These are phyloP conservation scores for Gentiana macrophylla DNA, from an alignment of 257 asterid species.

Conservation along the genomic window DNA sequence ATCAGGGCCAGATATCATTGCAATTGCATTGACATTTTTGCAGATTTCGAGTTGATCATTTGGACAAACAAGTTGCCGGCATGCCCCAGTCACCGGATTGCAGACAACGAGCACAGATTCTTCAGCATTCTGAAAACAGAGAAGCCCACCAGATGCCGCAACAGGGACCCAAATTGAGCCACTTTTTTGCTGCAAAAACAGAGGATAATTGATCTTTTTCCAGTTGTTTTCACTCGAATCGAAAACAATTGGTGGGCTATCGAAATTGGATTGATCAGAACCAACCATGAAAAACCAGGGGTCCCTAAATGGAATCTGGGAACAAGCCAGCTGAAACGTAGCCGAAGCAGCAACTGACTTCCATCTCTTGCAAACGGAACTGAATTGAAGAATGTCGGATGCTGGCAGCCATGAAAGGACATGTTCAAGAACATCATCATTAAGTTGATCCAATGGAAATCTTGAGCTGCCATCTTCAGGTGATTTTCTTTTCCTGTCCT, in stretches of 20 bases:
- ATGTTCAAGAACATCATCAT: constrained; percentile 76
- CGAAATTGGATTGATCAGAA: constrained; percentile 18
- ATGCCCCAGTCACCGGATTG: constrained; percentile 46
- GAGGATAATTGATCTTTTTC: constrained; percentile 31
- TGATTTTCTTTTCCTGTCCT: constrained; percentile 16
- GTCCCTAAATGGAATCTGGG: constrained; percentile 39
- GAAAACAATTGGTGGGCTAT: constrained; percentile 25
- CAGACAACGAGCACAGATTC: constrained; percentile 24
- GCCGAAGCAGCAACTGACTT: constrained; percentile 51
- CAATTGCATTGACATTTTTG: constrained; percentile 42
- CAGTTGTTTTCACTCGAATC: constrained; percentile 55
- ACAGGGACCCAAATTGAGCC: constrained; percentile 39
- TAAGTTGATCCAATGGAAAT: constrained; percentile 47
- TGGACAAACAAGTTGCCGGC: constrained; percentile 18
- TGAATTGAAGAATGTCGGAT: constrained; percentile 40
- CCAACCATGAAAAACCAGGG: constrained; percentile 83
- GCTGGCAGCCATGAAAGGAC: constrained; percentile 84
- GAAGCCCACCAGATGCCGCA: constrained; percentile 64
- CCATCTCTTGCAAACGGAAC: constrained; percentile 78
- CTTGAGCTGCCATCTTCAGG: constrained; percentile 5
- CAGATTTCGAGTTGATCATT: constrained; percentile 1
- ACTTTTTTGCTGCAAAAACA: constrained; percentile 11
- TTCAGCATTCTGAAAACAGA: constrained; percentile 38
- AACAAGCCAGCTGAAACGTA: constrained; percentile 55
- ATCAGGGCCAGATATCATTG: constrained; percentile 33